phyloP scores from a whole-genome alignment of 768 basidiomycete genomes.

The Suillus hirtellus region DNA sequence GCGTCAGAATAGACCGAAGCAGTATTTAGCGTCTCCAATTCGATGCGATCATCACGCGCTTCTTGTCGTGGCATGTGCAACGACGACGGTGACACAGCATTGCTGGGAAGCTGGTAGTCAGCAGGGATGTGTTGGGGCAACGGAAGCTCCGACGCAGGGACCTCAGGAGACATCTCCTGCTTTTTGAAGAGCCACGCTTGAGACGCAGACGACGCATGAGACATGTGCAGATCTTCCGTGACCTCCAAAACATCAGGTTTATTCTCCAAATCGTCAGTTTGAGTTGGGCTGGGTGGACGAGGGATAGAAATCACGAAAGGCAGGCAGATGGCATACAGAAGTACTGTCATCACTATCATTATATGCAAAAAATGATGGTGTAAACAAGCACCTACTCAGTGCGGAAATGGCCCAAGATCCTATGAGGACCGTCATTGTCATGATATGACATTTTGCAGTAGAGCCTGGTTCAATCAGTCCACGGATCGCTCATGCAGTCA shows the following conservation, averaged over 20 bases:
- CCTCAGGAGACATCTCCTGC: conserved; percentile 14
- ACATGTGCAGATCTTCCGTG: conserved; percentile 7
- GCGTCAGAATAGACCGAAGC: conserved; percentile 5
- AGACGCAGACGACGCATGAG: conserved; percentile 9
- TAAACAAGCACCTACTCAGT: conserved; percentile 32
- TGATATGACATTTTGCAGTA: conserved; percentile 30
- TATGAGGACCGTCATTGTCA: conserved; percentile 30
- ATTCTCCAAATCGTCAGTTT: conserved; percentile 20
- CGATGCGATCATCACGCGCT: not conserved
- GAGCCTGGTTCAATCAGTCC: conserved; percentile 22
- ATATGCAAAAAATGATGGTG: not conserved
- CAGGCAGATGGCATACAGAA: conserved; percentile 10
- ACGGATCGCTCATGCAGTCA: not conserved
- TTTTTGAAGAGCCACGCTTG: conserved; percentile 15
- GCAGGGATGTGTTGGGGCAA: not conserved
- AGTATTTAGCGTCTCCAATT: not conserved
- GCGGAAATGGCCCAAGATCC: conserved; percentile 35
- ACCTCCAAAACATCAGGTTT: not conserved
- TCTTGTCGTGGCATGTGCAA: conserved; percentile 4
- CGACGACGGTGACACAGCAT: conserved; percentile 9
- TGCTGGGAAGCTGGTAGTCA: not conserved
- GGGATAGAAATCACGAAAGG: conserved; percentile 10
- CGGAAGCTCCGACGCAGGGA: conserved; percentile 6
- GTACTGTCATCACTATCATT: conserved; percentile 11
- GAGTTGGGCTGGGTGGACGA: conserved; percentile 15